Evolutionary conservation across 495 filamentous ascomycete species (phyloP), one percentile per base, ranked within the genome.

Genomic region (Penicillium bovifimosum): DNA sequence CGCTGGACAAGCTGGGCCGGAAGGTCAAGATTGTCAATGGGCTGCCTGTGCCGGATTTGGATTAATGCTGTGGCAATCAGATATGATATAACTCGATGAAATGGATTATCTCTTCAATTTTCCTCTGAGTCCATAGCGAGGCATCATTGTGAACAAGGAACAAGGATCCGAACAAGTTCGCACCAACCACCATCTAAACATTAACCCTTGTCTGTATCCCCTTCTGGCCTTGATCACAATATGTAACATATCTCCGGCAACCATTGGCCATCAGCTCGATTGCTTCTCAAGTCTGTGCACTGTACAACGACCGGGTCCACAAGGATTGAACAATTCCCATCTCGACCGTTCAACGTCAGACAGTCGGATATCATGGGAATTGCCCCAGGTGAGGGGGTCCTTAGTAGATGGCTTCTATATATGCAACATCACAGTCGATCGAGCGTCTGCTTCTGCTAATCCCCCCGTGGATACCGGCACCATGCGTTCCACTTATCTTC

Each of bases 21-120:
- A 85, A 76, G 60, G 79, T 91, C 61, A 88, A 84, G 76, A 75
- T 96, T 60, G 77, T 91, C 17, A 82, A 95, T 63, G 87, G 89
- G 43, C 65, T 96, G 62, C 92, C 91, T 4, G 80, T 96, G 33
- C 88, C 88, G 6, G 86, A 88, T 66, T 62, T 88, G 38, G 84
- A 87, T 66, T 87, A 64, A 33, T 43, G 35, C 6, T 34, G 13
- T 20, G 27, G 33, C 24, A 32, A 24, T n/a, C n/a, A 16, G 7
- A 41, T 9, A n/a, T n/a, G n/a, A 28, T n/a, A 24, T 45, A 10
- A 18, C 14, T 20, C 32, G 13, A 16, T 40, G 28, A 9, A 2
- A 4, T 24, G 2, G 2, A 24, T 24, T 24, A 2, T 24, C 4
- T 24, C 20, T 24, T 2, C 20, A 24, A 24, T 24, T 24, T 24